Evolutionary conservation across 441 rosid genomes (phyloP).

Genomic region (Corymbia citriodora): DNA sequence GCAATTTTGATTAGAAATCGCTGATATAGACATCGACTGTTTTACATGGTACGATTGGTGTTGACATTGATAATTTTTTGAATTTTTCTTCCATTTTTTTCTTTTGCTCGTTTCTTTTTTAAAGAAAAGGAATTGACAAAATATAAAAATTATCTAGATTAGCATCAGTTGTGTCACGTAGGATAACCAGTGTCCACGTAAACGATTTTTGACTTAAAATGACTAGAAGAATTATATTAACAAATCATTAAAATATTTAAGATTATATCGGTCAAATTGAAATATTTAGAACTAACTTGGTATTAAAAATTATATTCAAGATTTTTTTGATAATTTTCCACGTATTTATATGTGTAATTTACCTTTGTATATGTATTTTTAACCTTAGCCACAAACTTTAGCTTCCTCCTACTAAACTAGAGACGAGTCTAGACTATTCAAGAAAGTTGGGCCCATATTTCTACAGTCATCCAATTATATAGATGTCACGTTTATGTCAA

Average conservation of each 20-base stretch:
- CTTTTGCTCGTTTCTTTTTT: no score
- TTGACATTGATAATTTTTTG: background rate
- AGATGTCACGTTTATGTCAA: background rate
- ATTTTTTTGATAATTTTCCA: background rate
- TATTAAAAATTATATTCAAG: rapidly evolving
- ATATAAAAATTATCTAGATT: background rate
- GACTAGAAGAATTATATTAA: rapidly evolving
- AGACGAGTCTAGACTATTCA: background rate
- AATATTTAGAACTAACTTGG: background rate
- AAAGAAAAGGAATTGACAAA: no score
- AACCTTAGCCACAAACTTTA: background rate
- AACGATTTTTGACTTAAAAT: background rate
- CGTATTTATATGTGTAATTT: background rate
- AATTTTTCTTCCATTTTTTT: background rate
- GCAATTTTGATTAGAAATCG: no score
- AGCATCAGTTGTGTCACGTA: rapidly evolving
- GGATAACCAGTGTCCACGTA: rapidly evolving
- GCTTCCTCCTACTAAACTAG: background rate
- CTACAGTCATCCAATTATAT: background rate
- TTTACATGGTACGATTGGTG: rapidly evolving
- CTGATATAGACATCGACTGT: rapidly evolving
- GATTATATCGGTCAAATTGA: background rate
- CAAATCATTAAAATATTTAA: background rate
- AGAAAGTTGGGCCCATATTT: background rate
- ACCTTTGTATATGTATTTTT: background rate